Evolutionary conservation across 257 asterid species (phyloP).

Genomic region (Eustoma russellianum): DNA sequence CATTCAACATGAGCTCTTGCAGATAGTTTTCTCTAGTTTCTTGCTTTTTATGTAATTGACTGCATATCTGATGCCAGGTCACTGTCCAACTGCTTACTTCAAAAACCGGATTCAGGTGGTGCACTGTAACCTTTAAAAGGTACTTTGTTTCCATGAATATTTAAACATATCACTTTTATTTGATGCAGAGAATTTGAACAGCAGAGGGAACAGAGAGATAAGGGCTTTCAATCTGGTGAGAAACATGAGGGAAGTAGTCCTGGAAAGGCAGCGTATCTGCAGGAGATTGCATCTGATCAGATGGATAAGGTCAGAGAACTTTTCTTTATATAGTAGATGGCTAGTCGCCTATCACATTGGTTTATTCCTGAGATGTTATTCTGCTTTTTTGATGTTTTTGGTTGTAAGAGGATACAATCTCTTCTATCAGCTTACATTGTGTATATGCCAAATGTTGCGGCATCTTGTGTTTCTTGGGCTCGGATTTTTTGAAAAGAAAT

Average conservation of each 20-base stretch:
- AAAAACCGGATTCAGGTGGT: constrained; percentile 95
- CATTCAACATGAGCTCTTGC: constrained; percentile 8
- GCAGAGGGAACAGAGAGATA: constrained; percentile 93
- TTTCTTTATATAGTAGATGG: background rate
- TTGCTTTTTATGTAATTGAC: constrained; percentile 11
- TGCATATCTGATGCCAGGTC: constrained; percentile 43
- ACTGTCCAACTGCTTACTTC: constrained; percentile 92
- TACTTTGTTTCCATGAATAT: constrained; percentile 10
- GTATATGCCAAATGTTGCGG: too few relatives aligned
- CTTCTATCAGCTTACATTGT: too few relatives aligned
- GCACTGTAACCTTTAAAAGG: constrained; percentile 17
- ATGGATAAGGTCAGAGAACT: constrained; percentile 32
- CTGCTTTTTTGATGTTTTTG: constrained; percentile 3
- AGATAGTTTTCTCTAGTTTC: constrained; percentile 10
- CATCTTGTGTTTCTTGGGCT: too few relatives aligned
- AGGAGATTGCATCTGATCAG: constrained; percentile 36
- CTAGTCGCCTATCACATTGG: background rate
- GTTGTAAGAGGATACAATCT: background rate
- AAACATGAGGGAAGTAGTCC: constrained; percentile 34
- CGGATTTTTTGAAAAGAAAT: too few relatives aligned
- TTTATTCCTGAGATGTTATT: background rate
- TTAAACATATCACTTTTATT: constrained; percentile 14
- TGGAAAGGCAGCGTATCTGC: constrained; percentile 36
- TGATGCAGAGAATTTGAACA: constrained; percentile 90
- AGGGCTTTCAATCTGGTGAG: constrained; percentile 57